Conservation (phyloP, 208 protist species). For the Acanthamoeba royreba region DNA sequence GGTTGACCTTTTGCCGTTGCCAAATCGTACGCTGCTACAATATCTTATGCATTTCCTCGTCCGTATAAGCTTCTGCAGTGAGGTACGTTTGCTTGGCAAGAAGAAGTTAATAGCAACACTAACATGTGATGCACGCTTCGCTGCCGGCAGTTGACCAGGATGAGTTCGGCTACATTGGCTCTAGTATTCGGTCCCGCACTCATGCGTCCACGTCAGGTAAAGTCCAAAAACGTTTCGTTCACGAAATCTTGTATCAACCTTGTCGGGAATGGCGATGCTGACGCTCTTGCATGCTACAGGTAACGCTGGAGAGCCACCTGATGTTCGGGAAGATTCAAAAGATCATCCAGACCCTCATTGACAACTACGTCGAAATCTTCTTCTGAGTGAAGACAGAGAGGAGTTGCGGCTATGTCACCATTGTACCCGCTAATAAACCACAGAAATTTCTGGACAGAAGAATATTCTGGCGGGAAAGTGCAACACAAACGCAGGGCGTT, state of each 20-base stretch:
- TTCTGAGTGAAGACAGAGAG: not conserved
- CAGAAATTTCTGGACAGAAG: no score
- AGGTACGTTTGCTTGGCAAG: not conserved
- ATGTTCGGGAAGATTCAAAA: slow-evolving; percentile 40
- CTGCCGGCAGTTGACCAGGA: not conserved
- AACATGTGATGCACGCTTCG: not conserved
- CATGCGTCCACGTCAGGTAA: not conserved
- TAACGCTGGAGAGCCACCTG: slow-evolving; percentile 17
- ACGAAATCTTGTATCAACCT: not conserved
- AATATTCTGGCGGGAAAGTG: no score
- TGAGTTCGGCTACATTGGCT: not conserved
- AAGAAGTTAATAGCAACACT: not conserved
- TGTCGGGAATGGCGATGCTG: not conserved
- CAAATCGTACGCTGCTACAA: slow-evolving; percentile 9
- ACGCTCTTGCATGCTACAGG: not conserved
- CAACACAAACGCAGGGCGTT: no score
- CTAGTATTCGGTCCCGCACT: slow-evolving; percentile 7
- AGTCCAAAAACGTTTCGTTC: not conserved
- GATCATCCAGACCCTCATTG: slow-evolving; percentile 13
- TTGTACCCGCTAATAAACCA: no score
- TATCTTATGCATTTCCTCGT: slow-evolving; percentile 30
- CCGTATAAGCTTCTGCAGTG: slow-evolving; percentile 28
- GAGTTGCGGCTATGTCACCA: no score
- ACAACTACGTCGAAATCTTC: slow-evolving; percentile 23
- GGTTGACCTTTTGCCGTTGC: not conserved